phyloP scores from a whole-genome alignment of 2,329 filamentous ascomycete genomes.

The Byssochlamys sp. region DNA sequence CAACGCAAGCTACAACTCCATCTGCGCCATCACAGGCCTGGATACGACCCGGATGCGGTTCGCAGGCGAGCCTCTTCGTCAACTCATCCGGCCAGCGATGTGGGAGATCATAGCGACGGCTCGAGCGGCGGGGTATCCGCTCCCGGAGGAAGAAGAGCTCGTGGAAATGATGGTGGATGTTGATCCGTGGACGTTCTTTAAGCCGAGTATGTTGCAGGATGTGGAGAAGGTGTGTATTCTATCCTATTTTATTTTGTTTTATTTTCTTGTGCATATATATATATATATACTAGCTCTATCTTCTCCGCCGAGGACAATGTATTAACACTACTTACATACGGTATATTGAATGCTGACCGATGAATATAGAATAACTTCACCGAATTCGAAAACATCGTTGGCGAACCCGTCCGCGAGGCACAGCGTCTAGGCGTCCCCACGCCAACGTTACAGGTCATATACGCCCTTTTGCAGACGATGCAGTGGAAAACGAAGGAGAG shows the following conservation, averaged over 20 bases:
- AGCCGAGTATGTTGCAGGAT: slow-evolving; percentile 49
- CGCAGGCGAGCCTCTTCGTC: slow-evolving; percentile 33
- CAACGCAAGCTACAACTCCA: slow-evolving; percentile 44
- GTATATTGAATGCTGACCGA: background rate
- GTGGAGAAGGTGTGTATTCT: slow-evolving; percentile 31
- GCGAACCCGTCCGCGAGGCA: slow-evolving; percentile 45
- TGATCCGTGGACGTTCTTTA: slow-evolving; percentile 42
- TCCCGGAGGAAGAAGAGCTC: slow-evolving; percentile 32
- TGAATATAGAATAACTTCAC: slow-evolving; percentile 41
- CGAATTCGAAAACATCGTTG: slow-evolving; percentile 46
- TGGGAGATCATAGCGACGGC: slow-evolving; percentile 34
- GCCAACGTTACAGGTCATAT: slow-evolving; percentile 18
- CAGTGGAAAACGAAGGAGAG: slow-evolving; percentile 3
- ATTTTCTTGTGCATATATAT: too few relatives aligned
- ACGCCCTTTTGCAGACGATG: slow-evolving; percentile 4
- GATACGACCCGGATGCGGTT: slow-evolving; percentile 45
- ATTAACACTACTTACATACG: too few relatives aligned
- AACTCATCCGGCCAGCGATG: slow-evolving; percentile 46
- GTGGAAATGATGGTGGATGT: slow-evolving; percentile 38
- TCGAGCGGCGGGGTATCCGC: slow-evolving; percentile 32
- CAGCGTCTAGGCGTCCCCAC: slow-evolving; percentile 33
- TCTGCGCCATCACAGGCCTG: slow-evolving; percentile 43
- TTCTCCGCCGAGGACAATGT: too few relatives aligned
- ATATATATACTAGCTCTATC: too few relatives aligned
- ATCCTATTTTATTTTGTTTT: too few relatives aligned